A percentile compares a stretch with the other conserved stretches of the same genome.
Evolutionary conservation across 2,329 filamentous ascomycete species (phyloP).

Genomic region (Kalaharituber pfeilii): DNA sequence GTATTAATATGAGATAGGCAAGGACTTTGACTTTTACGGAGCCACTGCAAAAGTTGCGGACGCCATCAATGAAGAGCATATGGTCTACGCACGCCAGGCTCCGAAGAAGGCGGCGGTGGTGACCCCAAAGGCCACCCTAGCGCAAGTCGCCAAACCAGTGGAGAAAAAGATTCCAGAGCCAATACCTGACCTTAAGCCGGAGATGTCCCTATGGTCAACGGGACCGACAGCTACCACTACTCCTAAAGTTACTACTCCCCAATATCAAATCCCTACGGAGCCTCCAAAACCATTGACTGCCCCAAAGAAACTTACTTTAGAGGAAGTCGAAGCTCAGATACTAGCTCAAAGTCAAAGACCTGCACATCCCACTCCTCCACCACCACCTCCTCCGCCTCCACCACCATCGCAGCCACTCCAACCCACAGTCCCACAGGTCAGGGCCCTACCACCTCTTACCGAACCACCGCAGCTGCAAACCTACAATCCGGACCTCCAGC

Average conservation of each 20-base stretch:
- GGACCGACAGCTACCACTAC: conserved; percentile 18
- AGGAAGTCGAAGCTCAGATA: conserved; percentile 90
- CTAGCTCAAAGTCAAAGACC: conserved; percentile 39
- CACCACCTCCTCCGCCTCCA: conserved; percentile 24
- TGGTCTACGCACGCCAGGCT: conserved; percentile 61
- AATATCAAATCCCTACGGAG: conserved; percentile 22
- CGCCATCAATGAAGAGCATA: conserved; percentile 79
- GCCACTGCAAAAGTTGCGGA: conserved; percentile 72
- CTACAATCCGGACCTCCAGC: not conserved
- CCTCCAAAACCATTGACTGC: conserved; percentile 26
- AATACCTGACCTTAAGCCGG: conserved; percentile 77
- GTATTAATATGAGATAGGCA: conserved; percentile 34
- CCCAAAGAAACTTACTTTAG: conserved; percentile 69
- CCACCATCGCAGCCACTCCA: conserved; percentile 27
- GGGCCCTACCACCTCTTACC: conserved; percentile 23
- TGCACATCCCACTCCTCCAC: conserved; percentile 26
- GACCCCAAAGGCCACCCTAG: conserved; percentile 25
- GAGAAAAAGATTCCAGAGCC: conserved; percentile 55
- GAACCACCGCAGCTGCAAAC: not conserved
- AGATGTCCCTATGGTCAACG: conserved; percentile 74
- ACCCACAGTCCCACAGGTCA: conserved; percentile 19
- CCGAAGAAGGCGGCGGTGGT: conserved; percentile 31
- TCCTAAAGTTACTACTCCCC: conserved; percentile 11
- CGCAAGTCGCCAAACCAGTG: conserved; percentile 31
- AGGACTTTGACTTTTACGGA: conserved; percentile 94